Base-by-base conservation (phyloP, 1,284 basidiomycete species). In the Tremellales sp. region DNA sequence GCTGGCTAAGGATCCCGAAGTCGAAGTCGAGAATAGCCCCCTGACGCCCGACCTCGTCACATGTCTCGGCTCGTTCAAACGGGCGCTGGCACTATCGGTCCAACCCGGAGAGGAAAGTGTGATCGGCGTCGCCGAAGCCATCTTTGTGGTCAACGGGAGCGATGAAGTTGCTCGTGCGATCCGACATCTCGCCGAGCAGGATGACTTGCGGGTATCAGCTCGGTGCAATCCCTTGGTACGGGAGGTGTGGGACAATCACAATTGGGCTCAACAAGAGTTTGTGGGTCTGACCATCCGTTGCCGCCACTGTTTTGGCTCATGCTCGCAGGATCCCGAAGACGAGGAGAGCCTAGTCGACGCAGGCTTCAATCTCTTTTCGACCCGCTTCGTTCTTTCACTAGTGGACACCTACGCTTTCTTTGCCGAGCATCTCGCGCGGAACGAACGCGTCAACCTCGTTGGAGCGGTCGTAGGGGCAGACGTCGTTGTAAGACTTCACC, bases 11-110 rank as follows among this genome's bases (percentile, higher is more conserved):
- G 11, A 24, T 22, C n/a, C 26, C 12, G 25, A 22, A 8, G 17
- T 10, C 3, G 3, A 23, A 36, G 37, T 12, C 4, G 33, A 35
- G n/a, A 29, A 1, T n/a, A 42, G 26, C 33, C 46, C 49, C 3
- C 27, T 49, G 8, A 40, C 12, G 7, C 10, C 12, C 8, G 36
- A 35, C 12, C 33, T 41, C 10, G 24, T 31, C 15, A 33, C 29
- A 22, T 46, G 31, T 4, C 15, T 52, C 2, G 37, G 17, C 15
- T 33, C 46, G 12, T 13, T 52, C 17, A 46, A 27, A 15, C 35
- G 43, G 29, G 40, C 15, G 42, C 43, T 31, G 43, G 46, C 27
- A 17, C 35, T 2, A 42, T 29, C 19, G 17, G 21, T 3, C 6
- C 10, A 6, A 33, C 35, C 15, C 17, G 35, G 13, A 31, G 31